Percentiles rank a stretch among this genome's conserved stretches.
Conservation (phyloP, 1,284 basidiomycete genomes). For the Leccinum holopus region DNA sequence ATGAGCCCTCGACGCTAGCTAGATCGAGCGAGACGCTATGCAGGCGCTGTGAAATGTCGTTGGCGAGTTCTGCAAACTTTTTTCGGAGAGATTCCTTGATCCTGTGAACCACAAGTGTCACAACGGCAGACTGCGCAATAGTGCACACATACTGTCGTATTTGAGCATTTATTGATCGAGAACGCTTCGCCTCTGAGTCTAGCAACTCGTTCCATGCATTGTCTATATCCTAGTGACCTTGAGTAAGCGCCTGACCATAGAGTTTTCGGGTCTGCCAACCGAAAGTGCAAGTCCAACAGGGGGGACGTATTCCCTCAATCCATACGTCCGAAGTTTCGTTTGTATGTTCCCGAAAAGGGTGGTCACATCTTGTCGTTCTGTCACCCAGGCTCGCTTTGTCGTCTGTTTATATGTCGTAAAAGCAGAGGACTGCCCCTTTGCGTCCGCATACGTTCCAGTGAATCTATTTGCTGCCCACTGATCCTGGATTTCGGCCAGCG, state of each 20-base stretch:
- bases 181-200: constrained; percentile 73
- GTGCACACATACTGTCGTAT: constrained; percentile 79
- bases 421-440: constrained; percentile 70
- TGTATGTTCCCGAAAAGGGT: constrained; percentile 92
- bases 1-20: constrained; percentile 72
- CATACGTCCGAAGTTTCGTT: constrained; percentile 92
- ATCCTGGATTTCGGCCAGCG: constrained; percentile 61
- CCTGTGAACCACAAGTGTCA: constrained; percentile 41
- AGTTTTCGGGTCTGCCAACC: constrained; percentile 37
- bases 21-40: constrained; percentile 75
- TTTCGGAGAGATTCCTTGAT: constrained; percentile 88
- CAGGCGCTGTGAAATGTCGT: constrained; percentile 77
- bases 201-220: constrained; percentile 75
- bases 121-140: not conserved
- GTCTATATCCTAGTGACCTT: constrained; percentile 64
- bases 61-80: constrained; percentile 82
- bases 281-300: constrained; percentile 64
- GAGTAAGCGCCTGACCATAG: constrained; percentile 11
- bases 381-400: constrained; percentile 84
- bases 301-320: constrained; percentile 82
- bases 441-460: constrained; percentile 77
- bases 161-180: constrained; percentile 85
- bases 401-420: constrained; percentile 87
- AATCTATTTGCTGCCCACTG: constrained; percentile 66
- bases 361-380: constrained; percentile 85